These are phyloP conservation scores for Stachybotrys elegans DNA, from an alignment of 2,329 filamentous ascomycete genomes.

Conservation along the genomic window DNA sequence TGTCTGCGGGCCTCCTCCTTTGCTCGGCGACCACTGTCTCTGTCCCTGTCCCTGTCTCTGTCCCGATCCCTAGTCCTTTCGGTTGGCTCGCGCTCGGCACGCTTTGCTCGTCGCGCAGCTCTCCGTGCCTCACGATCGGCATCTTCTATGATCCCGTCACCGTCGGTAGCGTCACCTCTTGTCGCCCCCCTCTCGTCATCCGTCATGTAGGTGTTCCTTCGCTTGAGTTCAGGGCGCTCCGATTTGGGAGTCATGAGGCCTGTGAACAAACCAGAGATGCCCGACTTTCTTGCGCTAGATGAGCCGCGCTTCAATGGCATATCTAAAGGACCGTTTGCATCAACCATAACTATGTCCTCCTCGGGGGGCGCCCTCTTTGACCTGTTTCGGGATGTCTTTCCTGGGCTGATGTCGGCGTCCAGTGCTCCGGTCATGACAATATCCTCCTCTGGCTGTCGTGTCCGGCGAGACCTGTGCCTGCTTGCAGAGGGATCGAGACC, in stretches of 20 bases:
- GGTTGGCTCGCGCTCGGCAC: conserved; percentile 44
- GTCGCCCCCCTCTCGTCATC: conserved; percentile 39
- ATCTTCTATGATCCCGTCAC: conserved; percentile 42
- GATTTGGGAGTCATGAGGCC: conserved; percentile 46
- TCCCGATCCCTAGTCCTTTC: conserved; percentile 35
- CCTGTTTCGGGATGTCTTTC: conserved; percentile 28
- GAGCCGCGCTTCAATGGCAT: conserved; percentile 26
- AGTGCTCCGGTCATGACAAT: conserved; percentile 40
- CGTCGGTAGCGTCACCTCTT: conserved; percentile 41
- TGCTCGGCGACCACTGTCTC: conserved; percentile 15
- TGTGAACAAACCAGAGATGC: conserved; percentile 57
- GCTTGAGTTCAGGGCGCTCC: conserved; percentile 34
- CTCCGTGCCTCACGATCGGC: conserved; percentile 57
- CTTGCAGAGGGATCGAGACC: conserved; percentile 45
- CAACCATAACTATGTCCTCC: conserved; percentile 34
- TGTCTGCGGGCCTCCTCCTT: conserved; percentile 26
- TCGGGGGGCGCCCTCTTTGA: conserved; percentile 27
- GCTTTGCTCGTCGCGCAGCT: conserved; percentile 56
- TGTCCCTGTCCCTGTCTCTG: conserved; percentile 55
- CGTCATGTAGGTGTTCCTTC: conserved; percentile 45
- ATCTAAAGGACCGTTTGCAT: conserved; percentile 25
- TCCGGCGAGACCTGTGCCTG: conserved; percentile 41
- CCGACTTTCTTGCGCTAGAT: conserved; percentile 45
- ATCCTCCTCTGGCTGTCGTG: conserved; percentile 40
- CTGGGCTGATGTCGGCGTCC: conserved; percentile 28